phyloP scores from a whole-genome alignment of 2,329 filamentous ascomycete genomes.

The Pseudocercospora pini-densiflorae region DNA sequence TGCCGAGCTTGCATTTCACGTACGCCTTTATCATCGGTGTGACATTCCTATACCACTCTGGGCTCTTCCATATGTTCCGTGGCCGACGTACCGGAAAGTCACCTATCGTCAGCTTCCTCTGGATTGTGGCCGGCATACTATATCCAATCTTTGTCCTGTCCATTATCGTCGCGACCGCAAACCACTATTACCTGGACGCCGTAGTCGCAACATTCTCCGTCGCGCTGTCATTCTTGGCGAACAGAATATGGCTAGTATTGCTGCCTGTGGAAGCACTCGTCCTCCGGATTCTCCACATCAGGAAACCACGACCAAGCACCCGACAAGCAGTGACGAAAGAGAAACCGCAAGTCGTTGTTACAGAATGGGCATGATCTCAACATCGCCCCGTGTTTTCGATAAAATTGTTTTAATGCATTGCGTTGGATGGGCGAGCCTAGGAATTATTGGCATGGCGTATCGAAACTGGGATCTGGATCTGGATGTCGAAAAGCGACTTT shows the following conservation, averaged over 20 bases:
- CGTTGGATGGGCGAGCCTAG: background rate
- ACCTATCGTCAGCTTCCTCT: slow-evolving; percentile 34
- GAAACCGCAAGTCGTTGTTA: slow-evolving; percentile 24
- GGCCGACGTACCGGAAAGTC: slow-evolving; percentile 42
- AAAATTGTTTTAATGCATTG: slow-evolving; percentile 1
- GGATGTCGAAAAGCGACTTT: slow-evolving; percentile 8
- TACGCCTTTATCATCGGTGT: slow-evolving; percentile 58
- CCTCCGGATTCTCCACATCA: slow-evolving; percentile 53
- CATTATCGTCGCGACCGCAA: slow-evolving; percentile 65
- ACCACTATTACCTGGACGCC: slow-evolving; percentile 65
- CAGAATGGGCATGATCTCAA: slow-evolving; percentile 20
- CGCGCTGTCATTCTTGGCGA: slow-evolving; percentile 52
- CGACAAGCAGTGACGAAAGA: slow-evolving; percentile 13
- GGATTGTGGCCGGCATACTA: slow-evolving; percentile 48
- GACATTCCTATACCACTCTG: slow-evolving; percentile 59
- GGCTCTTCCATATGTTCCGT: slow-evolving; percentile 44
- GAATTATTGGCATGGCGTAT: background rate
- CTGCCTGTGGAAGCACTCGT: slow-evolving; percentile 58
- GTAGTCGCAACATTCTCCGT: slow-evolving; percentile 56
- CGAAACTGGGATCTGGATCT: background rate
- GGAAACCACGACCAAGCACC: slow-evolving; percentile 61
- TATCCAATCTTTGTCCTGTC: slow-evolving; percentile 51
- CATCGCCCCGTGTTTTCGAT: background rate
- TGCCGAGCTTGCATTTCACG: slow-evolving; percentile 60
- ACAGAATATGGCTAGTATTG: slow-evolving; percentile 56